Percentiles rank a stretch among this genome's conserved stretches.
phyloP scores from a whole-genome alignment of 495 filamentous ascomycete species.

The Hypoxylon cercidicola region DNA sequence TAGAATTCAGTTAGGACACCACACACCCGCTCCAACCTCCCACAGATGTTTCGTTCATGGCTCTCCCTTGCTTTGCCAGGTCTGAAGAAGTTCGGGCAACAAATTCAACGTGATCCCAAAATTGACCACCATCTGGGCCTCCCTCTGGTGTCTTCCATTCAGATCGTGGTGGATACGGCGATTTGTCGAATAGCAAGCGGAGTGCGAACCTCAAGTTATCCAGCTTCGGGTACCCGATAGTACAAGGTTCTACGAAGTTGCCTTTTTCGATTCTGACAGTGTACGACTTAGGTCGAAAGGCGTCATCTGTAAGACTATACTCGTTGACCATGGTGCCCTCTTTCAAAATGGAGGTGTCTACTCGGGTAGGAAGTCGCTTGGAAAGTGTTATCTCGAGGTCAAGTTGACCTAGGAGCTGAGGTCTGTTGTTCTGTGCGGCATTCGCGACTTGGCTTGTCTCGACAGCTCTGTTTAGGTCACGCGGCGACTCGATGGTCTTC shows the following conservation, averaged over 20 bases:
- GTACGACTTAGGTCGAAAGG: slow-evolving; percentile 43
- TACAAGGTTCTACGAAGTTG: slow-evolving; percentile 41
- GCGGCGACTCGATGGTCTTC: slow-evolving; percentile 35
- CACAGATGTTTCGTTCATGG: slow-evolving; percentile 30
- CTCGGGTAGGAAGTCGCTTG: slow-evolving; percentile 30
- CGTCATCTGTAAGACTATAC: slow-evolving; percentile 38
- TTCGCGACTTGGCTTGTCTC: slow-evolving; percentile 21
- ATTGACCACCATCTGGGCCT: slow-evolving; percentile 34
- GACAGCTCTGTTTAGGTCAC: neutral
- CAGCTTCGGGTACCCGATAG: slow-evolving; percentile 4
- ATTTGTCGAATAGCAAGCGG: slow-evolving; percentile 46
- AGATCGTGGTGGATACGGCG: slow-evolving; percentile 44
- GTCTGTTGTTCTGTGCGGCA: slow-evolving; percentile 11
- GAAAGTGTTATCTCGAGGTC: slow-evolving; percentile 44
- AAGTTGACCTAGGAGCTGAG: slow-evolving; percentile 42
- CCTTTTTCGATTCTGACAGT: slow-evolving; percentile 45
- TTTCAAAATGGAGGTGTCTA: slow-evolving; percentile 14
- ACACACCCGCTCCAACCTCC: slow-evolving; percentile 25
- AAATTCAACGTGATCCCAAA: slow-evolving; percentile 45
- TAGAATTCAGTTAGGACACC: slow-evolving; percentile 38
- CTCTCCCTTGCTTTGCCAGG: slow-evolving; percentile 12
- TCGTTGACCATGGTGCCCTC: slow-evolving; percentile 32
- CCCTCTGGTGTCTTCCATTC: slow-evolving; percentile 42
- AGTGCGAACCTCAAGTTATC: slow-evolving; percentile 31
- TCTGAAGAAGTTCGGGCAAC: slow-evolving; percentile 29